Evolutionary conservation across 2,329 filamentous ascomycete species (phyloP).

Genomic region (Cryphonectria carpinicola): DNA sequence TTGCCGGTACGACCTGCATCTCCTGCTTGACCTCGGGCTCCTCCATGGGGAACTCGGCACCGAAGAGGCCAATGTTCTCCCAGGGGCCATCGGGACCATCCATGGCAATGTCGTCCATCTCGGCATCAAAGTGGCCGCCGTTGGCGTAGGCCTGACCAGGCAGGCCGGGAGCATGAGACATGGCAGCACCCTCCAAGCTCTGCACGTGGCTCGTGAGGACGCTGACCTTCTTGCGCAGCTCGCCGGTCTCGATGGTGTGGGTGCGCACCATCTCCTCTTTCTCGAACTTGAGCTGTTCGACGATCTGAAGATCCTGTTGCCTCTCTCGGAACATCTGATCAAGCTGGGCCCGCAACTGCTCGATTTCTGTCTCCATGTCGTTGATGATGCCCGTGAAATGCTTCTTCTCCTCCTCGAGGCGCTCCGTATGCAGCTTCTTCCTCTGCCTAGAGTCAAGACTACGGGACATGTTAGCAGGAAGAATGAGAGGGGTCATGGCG

Average conservation of each 20-base stretch:
- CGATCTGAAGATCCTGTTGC: constrained; percentile 73
- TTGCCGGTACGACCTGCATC: constrained; percentile 56
- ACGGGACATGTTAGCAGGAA: constrained; percentile 30
- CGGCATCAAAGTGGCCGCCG: constrained; percentile 66
- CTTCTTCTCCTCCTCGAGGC: constrained; percentile 97
- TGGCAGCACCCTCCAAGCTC: constrained; percentile 67
- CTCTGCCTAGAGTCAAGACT: constrained; percentile 95
- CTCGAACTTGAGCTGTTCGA: constrained; percentile 78
- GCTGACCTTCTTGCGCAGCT: constrained; percentile 89
- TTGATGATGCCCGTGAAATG: constrained; percentile 76
- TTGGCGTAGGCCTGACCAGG: constrained; percentile 42
- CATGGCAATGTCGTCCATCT: constrained; percentile 85
- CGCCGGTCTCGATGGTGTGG: constrained; percentile 88
- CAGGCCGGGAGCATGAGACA: constrained; percentile 36
- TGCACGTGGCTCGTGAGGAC: constrained; percentile 76
- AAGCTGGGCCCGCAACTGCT: constrained; percentile 68
- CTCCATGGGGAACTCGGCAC: constrained; percentile 71
- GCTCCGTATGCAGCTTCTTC: constrained; percentile 98
- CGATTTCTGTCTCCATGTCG: constrained; percentile 78
- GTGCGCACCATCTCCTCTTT: constrained; percentile 88
- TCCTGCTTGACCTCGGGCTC: constrained; percentile 63
- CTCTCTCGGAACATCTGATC: constrained; percentile 74
- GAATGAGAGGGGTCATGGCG: constrained; percentile 23
- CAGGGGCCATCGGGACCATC: constrained; percentile 74
- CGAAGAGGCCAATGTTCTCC: constrained; percentile 76